Base-by-base conservation (phyloP, 2,329 filamentous ascomycete species). In the Ceratocystis diversiconidia region DNA sequence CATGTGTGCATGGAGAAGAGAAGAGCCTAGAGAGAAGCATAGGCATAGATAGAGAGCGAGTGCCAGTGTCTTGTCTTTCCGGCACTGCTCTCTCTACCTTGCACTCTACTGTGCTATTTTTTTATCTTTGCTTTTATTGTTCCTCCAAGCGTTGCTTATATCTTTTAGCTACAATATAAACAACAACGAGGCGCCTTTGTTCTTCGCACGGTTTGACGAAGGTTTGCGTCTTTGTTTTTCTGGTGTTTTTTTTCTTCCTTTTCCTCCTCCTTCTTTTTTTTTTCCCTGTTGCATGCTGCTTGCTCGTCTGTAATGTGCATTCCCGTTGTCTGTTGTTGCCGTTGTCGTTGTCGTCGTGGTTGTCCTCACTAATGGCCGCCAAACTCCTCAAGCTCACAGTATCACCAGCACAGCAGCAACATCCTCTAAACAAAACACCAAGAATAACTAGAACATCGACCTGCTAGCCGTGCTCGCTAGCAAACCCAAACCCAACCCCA, bases 301-400 rank as follows among this genome's bases (percentile, higher is more conserved):
- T 28, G 48, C 5, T 15, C 8, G 28, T 28, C 50, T 30, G 41
- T 46, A 60, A 55, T 65, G 43, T 65, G n/a, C 36, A 28, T 63
- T 46, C 41, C 32, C 28, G 22, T 63, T 46, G 44, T n/a, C 63
- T 43, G 19, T 62, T 44, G 46, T 44, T 57, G 22, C 30, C 36
- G 25, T 62, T 55, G 60, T 64, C 36, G 43, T 17, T 62, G 22
- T 52, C 36, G 44, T 19, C 30, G 60, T 66, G 25, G 43, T 19
- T 65, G 6, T 63, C 17, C 43, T 19, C 30, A 12, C 44, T 44
- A 62, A 44, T 62, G 60, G 19, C 36, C 36, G 44, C 60, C 36
- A 62, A 46, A 22, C 36, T 15, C 15, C 28, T 32, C 57, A n/a
- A n/a, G 15, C 19, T n/a, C 28, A n/a, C 32, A 61, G 17, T 28